Base-by-base conservation (phyloP, 805 yeast species). In the Candida mattraensis region DNA sequence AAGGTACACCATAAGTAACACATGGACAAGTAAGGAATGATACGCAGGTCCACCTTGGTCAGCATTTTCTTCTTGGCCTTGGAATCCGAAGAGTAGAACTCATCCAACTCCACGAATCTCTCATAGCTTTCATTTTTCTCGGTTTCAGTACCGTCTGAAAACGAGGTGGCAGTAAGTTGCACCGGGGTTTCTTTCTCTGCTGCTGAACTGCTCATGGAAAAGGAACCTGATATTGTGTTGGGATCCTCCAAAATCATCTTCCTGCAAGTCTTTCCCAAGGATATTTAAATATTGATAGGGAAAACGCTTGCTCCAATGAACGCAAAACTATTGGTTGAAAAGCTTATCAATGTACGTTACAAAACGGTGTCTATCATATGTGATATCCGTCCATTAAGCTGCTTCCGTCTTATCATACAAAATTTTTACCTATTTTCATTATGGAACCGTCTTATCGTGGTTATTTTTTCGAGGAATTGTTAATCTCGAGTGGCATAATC, bases 1-100 rank as follows among this genome's bases (percentile, higher is more conserved):
- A 64, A 28, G 24, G 37, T 39, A 27, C 48, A 44, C 44, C 58
- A 53, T 15, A 60, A 44, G 42, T 59, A 60, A 26, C 58, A 47
- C 25, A 57, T 31, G 12, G 60, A 46, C 12, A 59, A 48, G 15
- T 49, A 35, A 5, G 64, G 63, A 8, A 60, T 17, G 10, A 51
- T 18, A 12, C 51, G 38, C 17, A 35, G 15, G 16, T 45, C 54
- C 30, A 64, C 42, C 33, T 60, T 61, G n/a, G 45, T 33, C 20
- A 58, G 37, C 25, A 47, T 22, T 27, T 30, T 48, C 18, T 28
- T 44, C 21, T 63, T 61, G 13, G 45, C 51, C 24, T 24, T 40
- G 28, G 20, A 25, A 33, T 55, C 48, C 10, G 39, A 35, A n/a
- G 54, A 30, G 24, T 40, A 45, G 29, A 35, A 30, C 12, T 33